These are phyloP conservation scores for Pleurotus djamor DNA, from an alignment of 768 basidiomycete genomes.

Conservation along the genomic window DNA sequence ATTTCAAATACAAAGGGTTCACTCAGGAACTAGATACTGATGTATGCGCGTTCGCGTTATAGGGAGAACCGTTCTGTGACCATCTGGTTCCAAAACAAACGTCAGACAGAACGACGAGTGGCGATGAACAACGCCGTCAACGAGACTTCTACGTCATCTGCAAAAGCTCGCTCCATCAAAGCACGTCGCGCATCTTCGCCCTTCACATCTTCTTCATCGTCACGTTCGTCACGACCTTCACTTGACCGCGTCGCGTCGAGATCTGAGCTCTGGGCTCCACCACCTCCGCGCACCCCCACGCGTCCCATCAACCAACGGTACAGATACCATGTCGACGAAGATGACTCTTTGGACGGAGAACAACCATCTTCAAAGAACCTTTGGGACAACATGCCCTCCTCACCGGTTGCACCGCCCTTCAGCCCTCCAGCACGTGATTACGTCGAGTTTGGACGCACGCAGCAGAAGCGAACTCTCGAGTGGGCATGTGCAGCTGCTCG, in stretches of 20 bases:
- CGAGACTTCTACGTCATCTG: slow-evolving; percentile 26
- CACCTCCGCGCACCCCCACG: slow-evolving; percentile 38
- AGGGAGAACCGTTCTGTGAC: slow-evolving; percentile 72
- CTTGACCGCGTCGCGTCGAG: slow-evolving; percentile 61
- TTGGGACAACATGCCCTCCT: slow-evolving; percentile 63
- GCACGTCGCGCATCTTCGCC: slow-evolving; percentile 17
- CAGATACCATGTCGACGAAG: neutral
- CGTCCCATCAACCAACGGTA: slow-evolving; percentile 18
- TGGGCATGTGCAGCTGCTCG: slow-evolving; percentile 73
- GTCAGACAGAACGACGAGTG: slow-evolving; percentile 64
- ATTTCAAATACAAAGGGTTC: neutral
- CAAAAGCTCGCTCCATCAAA: slow-evolving; percentile 8
- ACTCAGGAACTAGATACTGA: slow-evolving; percentile 5
- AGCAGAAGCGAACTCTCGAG: slow-evolving; percentile 57
- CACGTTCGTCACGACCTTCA: slow-evolving; percentile 36
- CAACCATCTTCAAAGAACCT: slow-evolving; percentile 18
- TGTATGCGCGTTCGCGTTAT: slow-evolving; percentile 8
- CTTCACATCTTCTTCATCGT: slow-evolving; percentile 19
- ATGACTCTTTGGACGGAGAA: slow-evolving; percentile 12
- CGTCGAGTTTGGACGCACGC: slow-evolving; percentile 44
- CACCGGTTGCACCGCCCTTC: slow-evolving; percentile 52
- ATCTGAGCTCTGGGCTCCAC: slow-evolving; percentile 41
- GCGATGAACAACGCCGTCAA: slow-evolving; percentile 36
- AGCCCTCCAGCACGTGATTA: slow-evolving; percentile 49
- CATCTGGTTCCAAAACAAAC: slow-evolving; percentile 87